Evolutionary conservation across 352 stramenopile genomes (phyloP), one percentile per base, ranked within the genome.

Genomic region (Phytophthora chlamydospora): DNA sequence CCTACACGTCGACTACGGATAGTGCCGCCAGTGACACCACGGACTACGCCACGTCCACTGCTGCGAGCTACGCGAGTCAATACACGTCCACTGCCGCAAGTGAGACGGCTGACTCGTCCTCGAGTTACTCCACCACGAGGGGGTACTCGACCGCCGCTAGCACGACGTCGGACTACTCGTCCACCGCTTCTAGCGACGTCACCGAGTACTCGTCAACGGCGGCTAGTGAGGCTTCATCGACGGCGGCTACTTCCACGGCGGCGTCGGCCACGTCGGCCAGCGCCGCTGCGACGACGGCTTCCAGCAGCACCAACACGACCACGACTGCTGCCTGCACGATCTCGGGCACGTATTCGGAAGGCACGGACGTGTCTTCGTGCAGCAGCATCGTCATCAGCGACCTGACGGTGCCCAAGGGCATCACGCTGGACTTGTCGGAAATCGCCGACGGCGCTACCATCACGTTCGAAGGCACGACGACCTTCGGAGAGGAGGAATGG

Each of bases 381-480:
- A 52, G 42, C 41, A 63, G n/a, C 16, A 60, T 76, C 49, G 43
- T 58, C 8, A 66, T 76, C 40, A 62, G 36, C 32, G 55, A 53
- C 10, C 52, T 76, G 16, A 56, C 32, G 3, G 68, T 76, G 12
- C 63, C 63, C 13, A 57, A 57, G 6, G 63, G 64, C 9, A 49
- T 63, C 34, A 76, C 58, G 32, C 60, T 76, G 33, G 68, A 76
- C 56, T 49, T 76, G 32, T 68, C 53, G 11, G 47, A 67, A 3
- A 41, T 73, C 39, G 47, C 58, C 38, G 49, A 47, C 3, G 64
- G 64, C 12, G 62, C 68, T 1, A 67, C 54, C 32, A 72, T 76
- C 39, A 71, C 54, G n/a, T 76, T 76, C 42, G 36, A 46, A 45
- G 68, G 68, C 43, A 76, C 63, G 9, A 76, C 63, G 12, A 76